Base-by-base conservation (phyloP, 371 early-diverging fungal genomes). In the Lichtheimia corymbifera region DNA sequence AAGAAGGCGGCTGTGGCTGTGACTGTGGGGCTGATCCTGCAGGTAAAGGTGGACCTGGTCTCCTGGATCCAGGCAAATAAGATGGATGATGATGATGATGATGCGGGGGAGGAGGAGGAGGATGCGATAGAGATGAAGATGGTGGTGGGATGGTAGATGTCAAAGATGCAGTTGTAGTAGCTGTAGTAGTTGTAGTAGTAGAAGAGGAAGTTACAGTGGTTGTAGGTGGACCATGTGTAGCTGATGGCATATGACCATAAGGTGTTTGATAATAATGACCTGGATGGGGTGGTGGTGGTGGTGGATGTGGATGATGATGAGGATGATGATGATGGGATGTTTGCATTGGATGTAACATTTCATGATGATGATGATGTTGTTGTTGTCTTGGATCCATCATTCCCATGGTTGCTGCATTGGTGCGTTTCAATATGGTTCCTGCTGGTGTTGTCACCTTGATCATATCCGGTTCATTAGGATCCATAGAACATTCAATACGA, bases 391-490 rank as follows among this genome's bases (percentile, higher is more conserved):
- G 77, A 63, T 68, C 73, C 47, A 73, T 65, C 5, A 79, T 79
- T 17, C 76, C 81, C 12, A 86, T 89, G 22, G 83, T 85, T 35
- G 35, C 22, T 35, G 35, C 35, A 35, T 35, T 35, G 6, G 47
- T 47, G 6, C 47, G n/a, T 47, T n/a, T 47, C 47, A 47, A 5
- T n/a, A 22, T 15, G 5, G 22, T 47, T 9, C 93, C 93, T 13
- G 86, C 77, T n/a, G 97, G 97, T 0, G 96, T 95, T 6, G 91
- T 94, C 12, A 97, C 97, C 49, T 87, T 85, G 45, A 97, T 91
- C 49, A 82, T 72, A 59, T 83, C 73, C 25, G 86, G 84, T 44
- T 90, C 89, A n/a, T 74, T 61, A 0, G 90, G 86, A 63, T 94
- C 90, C 41, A 80, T 74, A 4, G 86, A 88, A 59, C 93, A 88